These are phyloP conservation scores for Calendula officinalis DNA, from an alignment of 129 eudicot genomes.

Conservation along the genomic window DNA sequence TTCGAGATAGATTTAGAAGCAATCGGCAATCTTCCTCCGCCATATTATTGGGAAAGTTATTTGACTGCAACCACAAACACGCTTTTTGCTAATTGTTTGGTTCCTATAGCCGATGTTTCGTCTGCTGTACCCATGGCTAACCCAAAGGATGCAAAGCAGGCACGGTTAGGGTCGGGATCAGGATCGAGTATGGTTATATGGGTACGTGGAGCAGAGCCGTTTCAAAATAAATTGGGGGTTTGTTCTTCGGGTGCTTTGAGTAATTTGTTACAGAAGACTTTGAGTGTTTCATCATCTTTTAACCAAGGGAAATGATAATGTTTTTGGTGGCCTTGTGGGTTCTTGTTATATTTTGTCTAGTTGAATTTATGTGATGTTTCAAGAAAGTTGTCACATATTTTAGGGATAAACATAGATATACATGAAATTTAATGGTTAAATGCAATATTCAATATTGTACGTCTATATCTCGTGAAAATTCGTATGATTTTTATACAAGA, in stretches of 20 bases:
- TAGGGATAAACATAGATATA: too few relatives aligned
- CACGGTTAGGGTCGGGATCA: not conserved
- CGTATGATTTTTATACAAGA: too few relatives aligned
- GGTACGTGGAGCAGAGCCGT: constrained; percentile 17
- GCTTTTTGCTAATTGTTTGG: constrained; percentile 68
- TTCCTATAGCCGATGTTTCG: constrained; percentile 60
- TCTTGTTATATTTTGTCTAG: not conserved
- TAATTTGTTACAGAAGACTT: constrained; percentile 20
- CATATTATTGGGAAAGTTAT: constrained; percentile 51
- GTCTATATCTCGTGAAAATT: too few relatives aligned
- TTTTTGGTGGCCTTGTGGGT: not conserved
- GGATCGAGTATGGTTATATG: constrained; percentile 11
- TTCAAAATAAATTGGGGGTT: constrained; percentile 9
- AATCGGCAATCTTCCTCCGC: constrained; percentile 41
- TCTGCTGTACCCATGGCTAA: constrained; percentile 52
- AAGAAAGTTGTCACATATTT: not conserved
- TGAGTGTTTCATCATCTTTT: constrained; percentile 28
- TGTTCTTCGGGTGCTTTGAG: constrained; percentile 28
- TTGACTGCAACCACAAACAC: constrained; percentile 40
- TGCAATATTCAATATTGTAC: too few relatives aligned
- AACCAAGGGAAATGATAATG: constrained; percentile 17
- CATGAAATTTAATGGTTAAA: too few relatives aligned
- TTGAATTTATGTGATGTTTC: not conserved
- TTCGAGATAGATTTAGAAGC: constrained; percentile 65
- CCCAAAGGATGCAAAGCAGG: constrained; percentile 14